phyloP scores from a whole-genome alignment of 2,329 filamentous ascomycete genomes.

The Nemania sp. region DNA sequence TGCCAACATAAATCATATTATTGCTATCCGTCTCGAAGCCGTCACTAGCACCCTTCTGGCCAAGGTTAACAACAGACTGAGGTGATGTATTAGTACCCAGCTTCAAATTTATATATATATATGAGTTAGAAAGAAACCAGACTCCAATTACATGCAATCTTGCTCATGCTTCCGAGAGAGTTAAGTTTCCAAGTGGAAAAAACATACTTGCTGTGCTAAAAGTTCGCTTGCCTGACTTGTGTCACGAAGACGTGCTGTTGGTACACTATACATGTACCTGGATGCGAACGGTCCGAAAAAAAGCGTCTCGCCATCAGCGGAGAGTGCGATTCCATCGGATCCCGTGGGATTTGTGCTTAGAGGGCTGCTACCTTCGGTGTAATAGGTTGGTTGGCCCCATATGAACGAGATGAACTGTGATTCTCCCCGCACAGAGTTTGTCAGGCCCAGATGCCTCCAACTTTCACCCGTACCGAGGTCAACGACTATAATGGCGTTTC shows the following conservation, averaged over 20 bases:
- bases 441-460: conserved; percentile 62
- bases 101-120: neutral
- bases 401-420: conserved; percentile 61
- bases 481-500: conserved; percentile 62
- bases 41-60: conserved; percentile 63
- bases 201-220: conserved; percentile 34
- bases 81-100: conserved; percentile 46
- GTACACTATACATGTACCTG: conserved; percentile 56
- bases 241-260: conserved; percentile 57
- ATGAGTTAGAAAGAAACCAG: neutral
- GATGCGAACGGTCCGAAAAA: conserved; percentile 60
- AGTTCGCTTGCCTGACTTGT: conserved; percentile 55
- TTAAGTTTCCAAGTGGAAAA: neutral
- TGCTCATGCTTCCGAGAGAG: neutral
- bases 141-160: neutral
- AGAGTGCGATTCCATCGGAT: conserved; percentile 63
- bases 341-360: conserved; percentile 58
- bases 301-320: conserved; percentile 60
- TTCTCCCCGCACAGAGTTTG: conserved; percentile 55
- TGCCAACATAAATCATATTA: conserved; percentile 61
- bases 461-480: conserved; percentile 61
- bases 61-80: conserved; percentile 56
- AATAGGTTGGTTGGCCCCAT: conserved; percentile 62
- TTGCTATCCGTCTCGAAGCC: conserved; percentile 65
- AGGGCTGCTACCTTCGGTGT: conserved; percentile 51